phyloP scores from a whole-genome alignment of 176 grass and related monocot species.

The Musa beccarii region DNA sequence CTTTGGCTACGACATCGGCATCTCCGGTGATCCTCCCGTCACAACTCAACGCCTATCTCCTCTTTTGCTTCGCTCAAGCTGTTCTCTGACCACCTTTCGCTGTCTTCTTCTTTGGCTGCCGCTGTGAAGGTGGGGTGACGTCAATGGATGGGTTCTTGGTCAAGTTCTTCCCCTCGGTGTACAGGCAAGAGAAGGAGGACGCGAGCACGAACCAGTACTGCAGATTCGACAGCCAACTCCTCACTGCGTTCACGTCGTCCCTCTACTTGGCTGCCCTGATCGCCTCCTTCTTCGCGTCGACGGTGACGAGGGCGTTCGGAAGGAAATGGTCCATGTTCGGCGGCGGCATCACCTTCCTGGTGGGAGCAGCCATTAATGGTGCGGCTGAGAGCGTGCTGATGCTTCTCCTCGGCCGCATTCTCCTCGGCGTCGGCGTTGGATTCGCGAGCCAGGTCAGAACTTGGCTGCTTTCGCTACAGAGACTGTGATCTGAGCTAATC shows the following conservation, averaged over 20 bases:
- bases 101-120: too few relatives aligned
- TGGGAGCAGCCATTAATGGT: slow-evolving; percentile 50
- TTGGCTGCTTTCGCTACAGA: slow-evolving; percentile 11
- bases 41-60: background rate
- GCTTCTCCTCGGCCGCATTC: slow-evolving; percentile 51
- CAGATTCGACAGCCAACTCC: background rate
- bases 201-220: slow-evolving; percentile 22
- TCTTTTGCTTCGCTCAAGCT: too few relatives aligned
- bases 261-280: slow-evolving; percentile 36
- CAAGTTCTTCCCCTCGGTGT: slow-evolving; percentile 66
- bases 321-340: slow-evolving; percentile 70
- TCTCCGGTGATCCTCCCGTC: slow-evolving; percentile 26
- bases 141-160: slow-evolving; percentile 35
- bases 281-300: slow-evolving; percentile 52
- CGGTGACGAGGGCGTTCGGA: slow-evolving; percentile 38
- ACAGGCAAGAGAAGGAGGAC: slow-evolving; percentile 18
- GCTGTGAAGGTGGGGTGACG: slow-evolving; percentile 36
- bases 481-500: background rate
- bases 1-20: slow-evolving; percentile 62
- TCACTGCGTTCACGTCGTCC: background rate
- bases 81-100: too few relatives aligned
- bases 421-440: slow-evolving; percentile 44
- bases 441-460: slow-evolving; percentile 52
- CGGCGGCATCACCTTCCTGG: slow-evolving; percentile 43
- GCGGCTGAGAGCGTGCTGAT: slow-evolving; percentile 44